Conservation (phyloP, 768 basidiomycete species). For the Nidularia pulvinata region DNA sequence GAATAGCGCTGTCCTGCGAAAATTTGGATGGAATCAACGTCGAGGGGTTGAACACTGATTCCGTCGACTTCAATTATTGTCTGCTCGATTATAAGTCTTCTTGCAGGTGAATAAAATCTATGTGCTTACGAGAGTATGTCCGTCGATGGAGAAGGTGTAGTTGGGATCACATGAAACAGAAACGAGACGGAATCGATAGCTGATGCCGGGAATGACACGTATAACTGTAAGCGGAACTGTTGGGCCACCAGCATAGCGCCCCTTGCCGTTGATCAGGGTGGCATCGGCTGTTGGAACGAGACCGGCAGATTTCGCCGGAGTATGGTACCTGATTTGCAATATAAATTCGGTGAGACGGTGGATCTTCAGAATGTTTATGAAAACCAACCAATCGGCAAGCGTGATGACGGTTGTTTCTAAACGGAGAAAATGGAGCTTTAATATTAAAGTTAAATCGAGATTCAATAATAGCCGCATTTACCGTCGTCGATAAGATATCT, state of each 20-base stretch:
- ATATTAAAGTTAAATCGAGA: not conserved
- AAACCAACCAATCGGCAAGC: conserved; percentile 42
- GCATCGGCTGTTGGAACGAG: conserved; percentile 23
- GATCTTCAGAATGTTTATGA: not conserved
- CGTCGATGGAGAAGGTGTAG: conserved; percentile 43
- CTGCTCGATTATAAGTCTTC: conserved; percentile 6
- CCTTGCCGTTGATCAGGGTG: conserved; percentile 47
- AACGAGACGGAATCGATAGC: conserved; percentile 51
- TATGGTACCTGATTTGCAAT: conserved; percentile 21
- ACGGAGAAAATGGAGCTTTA: not conserved
- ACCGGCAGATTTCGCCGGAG: conserved; percentile 20
- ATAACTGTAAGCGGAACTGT: conserved; percentile 31
- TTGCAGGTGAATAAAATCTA: not conserved
- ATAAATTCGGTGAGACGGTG: not conserved
- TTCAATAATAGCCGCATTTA: conserved; percentile 8
- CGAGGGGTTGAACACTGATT: conserved; percentile 28
- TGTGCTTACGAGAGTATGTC: conserved; percentile 32
- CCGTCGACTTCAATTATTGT: conserved; percentile 41
- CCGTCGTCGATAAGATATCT: conserved; percentile 43
- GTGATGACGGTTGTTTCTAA: conserved; percentile 44
- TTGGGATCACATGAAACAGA: conserved; percentile 43
- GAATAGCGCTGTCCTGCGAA: conserved; percentile 44
- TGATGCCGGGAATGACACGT: conserved; percentile 24
- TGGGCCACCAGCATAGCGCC: conserved; percentile 38
- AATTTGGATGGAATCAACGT: conserved; percentile 35